Evolutionary conservation across 208 protist species (phyloP), one percentile per base, ranked within the genome.

Genomic region (Novymonas esmeraldas): DNA sequence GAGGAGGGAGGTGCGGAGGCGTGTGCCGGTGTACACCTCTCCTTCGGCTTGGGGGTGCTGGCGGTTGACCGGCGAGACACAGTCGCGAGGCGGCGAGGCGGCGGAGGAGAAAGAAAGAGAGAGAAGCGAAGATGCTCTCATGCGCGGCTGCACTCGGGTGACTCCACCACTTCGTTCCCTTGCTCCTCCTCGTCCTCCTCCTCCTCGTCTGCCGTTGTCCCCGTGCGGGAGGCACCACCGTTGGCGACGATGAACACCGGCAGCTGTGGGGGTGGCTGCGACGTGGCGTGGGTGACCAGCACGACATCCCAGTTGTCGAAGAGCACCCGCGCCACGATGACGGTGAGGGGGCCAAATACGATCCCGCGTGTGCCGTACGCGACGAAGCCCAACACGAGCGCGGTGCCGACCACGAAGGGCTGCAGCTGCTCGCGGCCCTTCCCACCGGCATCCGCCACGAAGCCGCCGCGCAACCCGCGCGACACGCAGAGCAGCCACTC

Each of bases 241-340:
- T 44, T 16, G 20, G 3, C 20, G 7, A 9, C 34, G 7, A 36
- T 2, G 26, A 62, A 39, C 39, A 33, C 59, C 6, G 52, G 6
- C 34, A 29, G 29, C 6, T 28, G 57, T 38, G 41, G 14, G 33
- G 49, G 14, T 34, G 60, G 31, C 9, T 11, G 22, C 10, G 26
- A 10, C 14, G 31, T 18, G 10, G 59, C 67, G 41, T 31, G 38
- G 36, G 26, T 64, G 22, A 48, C 2, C 39, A 81, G 26, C n/a
- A 85, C 67, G 9, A 79, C 64, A 36, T 90, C 82, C 84, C 87
- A 90, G 67, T 89, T 90, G 44, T 93, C 87, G 63, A 82, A 89
- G 33, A 93, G 42, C 20, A 88, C 84, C 52, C 81, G 85, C 31
- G 88, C 88, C 5, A 89, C 60, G 59, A 94, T 88, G 28, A 87